Evolutionary conservation across 2,329 filamentous ascomycete species (phyloP), one percentile per base, ranked within the genome.

Genomic region (Zalaria sp.): DNA sequence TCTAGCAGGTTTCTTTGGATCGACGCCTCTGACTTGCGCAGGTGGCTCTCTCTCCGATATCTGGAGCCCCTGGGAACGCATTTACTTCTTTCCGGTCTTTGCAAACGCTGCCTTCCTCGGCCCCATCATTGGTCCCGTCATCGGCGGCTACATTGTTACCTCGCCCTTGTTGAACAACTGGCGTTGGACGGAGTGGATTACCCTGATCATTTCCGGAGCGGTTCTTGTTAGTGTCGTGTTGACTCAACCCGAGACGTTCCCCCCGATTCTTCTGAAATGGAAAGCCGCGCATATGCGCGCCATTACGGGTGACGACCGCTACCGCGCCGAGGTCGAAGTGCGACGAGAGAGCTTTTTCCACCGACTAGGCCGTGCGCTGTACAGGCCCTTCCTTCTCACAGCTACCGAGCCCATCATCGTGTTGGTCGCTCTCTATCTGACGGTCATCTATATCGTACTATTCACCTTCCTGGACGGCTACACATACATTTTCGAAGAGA

Each of bases 391-490:
- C 39, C 49, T 62, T 4, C 61, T 71, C 11, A 64, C 64, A 5
- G 49, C 53, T 27, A 60, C 52, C 7, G 66, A 69, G 47, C 67
- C 67, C 0, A 67, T 72, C 46, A 62, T 73, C 35, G 56, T 71
- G 2, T 53, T 66, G 3, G 50, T 66, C 5, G 64, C 66, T 1
- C 51, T 68, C 10, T 70, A 67, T 46, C 58, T 71, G 11, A 63
- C 69, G 0, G 57, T 73, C 34, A 54, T 71, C 32, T 70, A 68
- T 46, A 55, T 62, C 18, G 54, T 67, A 4, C 55, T 71, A 5
- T 67, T 69, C 49, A 59, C 59, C 6, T 65, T 66, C 44, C 63
- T 72, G 6, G 66, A 68, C 8, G 71, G 69, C 1, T 73, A 69
- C 48, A 59, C 65, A 6, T 71, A 63, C 53, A 66, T 73, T 50